Evolutionary conservation across 257 asterid species (phyloP), one percentile per base, ranked within the genome.

Genomic region (Datura wrightii): DNA sequence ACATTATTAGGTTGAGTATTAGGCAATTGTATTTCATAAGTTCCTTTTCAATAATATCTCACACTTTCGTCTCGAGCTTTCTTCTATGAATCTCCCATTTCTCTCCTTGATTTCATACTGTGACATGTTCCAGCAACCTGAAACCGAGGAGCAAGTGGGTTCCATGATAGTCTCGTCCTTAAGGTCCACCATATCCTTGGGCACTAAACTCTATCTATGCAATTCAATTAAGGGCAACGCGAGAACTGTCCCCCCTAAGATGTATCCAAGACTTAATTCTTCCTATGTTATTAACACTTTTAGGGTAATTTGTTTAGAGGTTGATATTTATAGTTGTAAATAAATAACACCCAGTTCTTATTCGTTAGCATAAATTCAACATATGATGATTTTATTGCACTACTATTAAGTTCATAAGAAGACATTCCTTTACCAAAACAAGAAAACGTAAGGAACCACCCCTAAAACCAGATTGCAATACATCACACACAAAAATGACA

Each of bases 181-280:
- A 78, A 78, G 41, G 82, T 78, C 39, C 82, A 52, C 82, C 13
- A 78, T 18, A 78, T 52, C 82, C 62, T 78, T 52, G 34, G 48
- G 82, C 34, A 78, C 34, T 42, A 1, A 52, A 52, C 65, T 52
- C 65, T 14, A 54, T 52, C 34, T 34, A 31, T 24, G 63, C 63
- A 78, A 31, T 14, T 52, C 63, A 53, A 78, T 52, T 31, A 78
- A 50, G 24, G 60, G 8, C n/a, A 3, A 3, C 19, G 7, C 6
- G 0, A 8, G 31, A 41, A 48, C 59, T 10, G 42, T 19, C 58
- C 59, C 60, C 36, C 79, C 8, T 60, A 4, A 78, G 60, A 52
- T 78, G 34, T 78, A 78, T 78, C 82, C 41, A 78, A 52, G 13
- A 78, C 82, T 4, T 69, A 63, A 1, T 13, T 44, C 48, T 48